Evolutionary conservation across 306 rosid genomes (phyloP).

Genomic region (apple (Malus domestica)): ASM211411v1 NC_041792.1:20787407-20787906

Average conservation of each 20-base stretch:
- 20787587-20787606: conserved; percentile 44
- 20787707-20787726: conserved; percentile 63
- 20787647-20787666: conserved; percentile 50
- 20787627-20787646: conserved; percentile 51
- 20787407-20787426: not conserved
- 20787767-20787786: conserved; percentile 36
- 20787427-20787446: not conserved
- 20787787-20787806: conserved; percentile 13
- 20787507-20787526: not conserved
- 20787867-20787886: conserved; percentile 39
- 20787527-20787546: conserved; percentile 57
- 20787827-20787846: conserved; percentile 25
- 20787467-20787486: not conserved
- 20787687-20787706: conserved; percentile 50
- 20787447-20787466: not conserved
- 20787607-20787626: conserved; percentile 95
- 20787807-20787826: conserved; percentile 8
- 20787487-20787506: not conserved
- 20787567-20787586: conserved; percentile 33
- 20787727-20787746: conserved; percentile 43
- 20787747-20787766: conserved; percentile 56
- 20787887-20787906: conserved; percentile 43
- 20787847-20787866: conserved; percentile 38
- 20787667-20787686: conserved; percentile 63
- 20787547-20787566: conserved; percentile 87